Base-by-base conservation (phyloP, 2,329 filamentous ascomycete species). In the Ascochyta rabiei region DNA sequence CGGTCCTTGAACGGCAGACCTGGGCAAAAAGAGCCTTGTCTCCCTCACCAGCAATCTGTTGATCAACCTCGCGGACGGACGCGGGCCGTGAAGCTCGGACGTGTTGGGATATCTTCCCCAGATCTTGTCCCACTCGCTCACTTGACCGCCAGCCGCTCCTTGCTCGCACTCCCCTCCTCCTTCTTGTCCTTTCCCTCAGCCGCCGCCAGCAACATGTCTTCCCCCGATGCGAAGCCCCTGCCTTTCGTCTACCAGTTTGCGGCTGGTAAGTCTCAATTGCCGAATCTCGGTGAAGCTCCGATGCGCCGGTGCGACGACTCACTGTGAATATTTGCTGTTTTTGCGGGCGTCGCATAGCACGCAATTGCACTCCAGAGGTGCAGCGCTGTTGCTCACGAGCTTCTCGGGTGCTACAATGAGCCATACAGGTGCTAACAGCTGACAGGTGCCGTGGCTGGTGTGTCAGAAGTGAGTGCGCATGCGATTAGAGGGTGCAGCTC, bases 191-290 rank as follows among this genome's bases (percentile, higher is more conserved):
- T 56, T 52, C 53, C 39, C 44, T 39, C 48, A 21, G 42, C 50
- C 43, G 55, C 60, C 46, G 41, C 60, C 58, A 48, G 19, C 64
- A 71, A 58, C 18, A 82, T 82, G 80, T 74, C 80, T 57, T 68
- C 77, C 61, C 68, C 77, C 63, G 77, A 87, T 64, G 63, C 60
- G 44, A 89, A 91, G 80, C 91, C 93, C 55, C 86, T 97, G 67
- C 91, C 91, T 56, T 97, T 97, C 79, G 78, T 86, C 68, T 97
- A 97, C 86, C 93, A 96, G 81, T 96, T 98, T 82, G 89, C 88
- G 76, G 93, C 93, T 73, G 93, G 93, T 87, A 74, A 73, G 85
- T 81, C 40, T 48, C 62, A 61, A 66, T 65, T 55, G 58, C 59
- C 60, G 61, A 57, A 60, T 63, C 59, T 47, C 62, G 64, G 65